phyloP scores from a whole-genome alignment of 331 rosid species.

The Cydonia oblonga region DNA sequence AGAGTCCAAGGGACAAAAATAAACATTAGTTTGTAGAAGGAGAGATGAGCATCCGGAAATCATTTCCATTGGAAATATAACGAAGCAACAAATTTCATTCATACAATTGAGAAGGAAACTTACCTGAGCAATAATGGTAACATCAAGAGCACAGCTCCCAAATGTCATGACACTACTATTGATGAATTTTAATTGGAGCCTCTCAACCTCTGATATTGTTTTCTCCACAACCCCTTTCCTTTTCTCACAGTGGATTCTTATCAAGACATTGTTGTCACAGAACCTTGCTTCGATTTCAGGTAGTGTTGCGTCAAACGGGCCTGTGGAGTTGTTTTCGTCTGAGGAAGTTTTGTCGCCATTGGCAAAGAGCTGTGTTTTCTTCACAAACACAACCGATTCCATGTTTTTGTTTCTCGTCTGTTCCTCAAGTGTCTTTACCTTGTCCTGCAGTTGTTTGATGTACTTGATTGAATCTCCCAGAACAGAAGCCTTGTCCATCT shows the following conservation, averaged over 20 bases:
- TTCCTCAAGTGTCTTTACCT: constrained; percentile 67
- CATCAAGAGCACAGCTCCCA: constrained; percentile 64
- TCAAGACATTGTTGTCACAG: constrained; percentile 65
- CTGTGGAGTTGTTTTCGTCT: constrained; percentile 7
- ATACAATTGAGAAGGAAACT: not conserved
- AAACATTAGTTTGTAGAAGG: not conserved
- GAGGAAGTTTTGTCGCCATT: constrained; percentile 34
- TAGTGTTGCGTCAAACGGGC: constrained; percentile 32
- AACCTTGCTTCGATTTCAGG: constrained; percentile 87
- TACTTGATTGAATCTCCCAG: constrained; percentile 90
- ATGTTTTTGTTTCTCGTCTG: constrained; percentile 38
- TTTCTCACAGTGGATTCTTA: constrained; percentile 83
- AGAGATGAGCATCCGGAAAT: not conserved
- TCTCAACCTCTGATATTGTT: constrained; percentile 55
- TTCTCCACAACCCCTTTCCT: constrained; percentile 54
- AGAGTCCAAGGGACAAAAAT: not conserved
- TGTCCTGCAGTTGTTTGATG: constrained; percentile 81
- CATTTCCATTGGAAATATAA: not conserved
- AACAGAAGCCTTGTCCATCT: constrained; percentile 99
- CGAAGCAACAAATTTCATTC: not conserved
- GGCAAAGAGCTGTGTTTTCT: constrained; percentile 41
- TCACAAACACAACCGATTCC: constrained; percentile 68
- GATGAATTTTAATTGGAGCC: constrained; percentile 49
- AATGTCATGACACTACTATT: constrained; percentile 65
- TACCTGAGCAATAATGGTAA: constrained; percentile 89